phyloP scores from a whole-genome alignment of 2,329 filamentous ascomycete species.

The Penicillium freii region DNA sequence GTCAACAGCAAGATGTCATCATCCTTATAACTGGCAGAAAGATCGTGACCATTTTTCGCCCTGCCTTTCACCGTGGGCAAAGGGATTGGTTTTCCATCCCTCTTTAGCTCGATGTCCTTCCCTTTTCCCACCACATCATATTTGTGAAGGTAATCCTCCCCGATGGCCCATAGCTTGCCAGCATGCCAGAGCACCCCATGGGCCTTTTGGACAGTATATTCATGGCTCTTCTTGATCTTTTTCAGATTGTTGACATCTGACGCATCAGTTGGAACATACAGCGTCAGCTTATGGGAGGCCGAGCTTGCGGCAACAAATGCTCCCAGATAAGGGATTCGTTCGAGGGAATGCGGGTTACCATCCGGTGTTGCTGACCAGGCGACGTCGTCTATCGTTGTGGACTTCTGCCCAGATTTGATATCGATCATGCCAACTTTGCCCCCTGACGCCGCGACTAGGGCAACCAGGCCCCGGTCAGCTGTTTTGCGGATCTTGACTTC shows the following conservation, averaged over 20 bases:
- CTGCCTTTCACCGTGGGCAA: not conserved
- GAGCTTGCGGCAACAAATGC: not conserved
- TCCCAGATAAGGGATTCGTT: not conserved
- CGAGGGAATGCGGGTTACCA: not conserved
- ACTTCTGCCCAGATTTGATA: not conserved
- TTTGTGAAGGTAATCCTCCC: not conserved
- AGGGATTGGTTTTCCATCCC: not conserved
- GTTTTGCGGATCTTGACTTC: not conserved
- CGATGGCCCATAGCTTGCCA: not conserved
- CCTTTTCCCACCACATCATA: not conserved
- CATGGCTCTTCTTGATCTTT: not conserved
- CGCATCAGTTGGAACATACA: not conserved
- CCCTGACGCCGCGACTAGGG: not conserved
- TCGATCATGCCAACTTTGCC: not conserved
- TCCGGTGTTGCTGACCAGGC: not conserved
- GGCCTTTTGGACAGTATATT: not conserved
- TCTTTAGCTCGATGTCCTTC: not conserved
- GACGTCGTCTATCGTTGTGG: not conserved
- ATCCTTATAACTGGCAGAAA: not conserved
- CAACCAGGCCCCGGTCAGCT: not conserved
- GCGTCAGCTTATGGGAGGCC: not conserved
- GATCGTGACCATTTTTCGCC: not conserved
- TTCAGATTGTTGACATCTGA: not conserved
- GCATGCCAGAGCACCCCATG: not conserved
- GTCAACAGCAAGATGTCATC: too few relatives aligned